Evolutionary conservation across 2,329 filamentous ascomycete species (phyloP).

Genomic region (Trichoderma atrobrunneum): DNA sequence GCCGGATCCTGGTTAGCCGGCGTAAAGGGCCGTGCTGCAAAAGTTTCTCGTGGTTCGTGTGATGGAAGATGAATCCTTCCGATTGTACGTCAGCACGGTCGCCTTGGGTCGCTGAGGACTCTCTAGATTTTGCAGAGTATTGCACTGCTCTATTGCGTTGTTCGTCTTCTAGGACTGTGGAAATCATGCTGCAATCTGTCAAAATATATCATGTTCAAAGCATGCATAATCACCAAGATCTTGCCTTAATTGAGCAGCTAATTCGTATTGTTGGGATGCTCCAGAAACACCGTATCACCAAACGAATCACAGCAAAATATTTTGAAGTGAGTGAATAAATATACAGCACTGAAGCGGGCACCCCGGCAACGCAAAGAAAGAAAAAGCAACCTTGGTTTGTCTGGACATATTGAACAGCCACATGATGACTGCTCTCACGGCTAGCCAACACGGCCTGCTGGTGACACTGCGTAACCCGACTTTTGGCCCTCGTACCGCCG

Average conservation of each 20-base stretch:
- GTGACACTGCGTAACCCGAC: conserved; percentile 20
- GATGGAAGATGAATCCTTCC: background rate
- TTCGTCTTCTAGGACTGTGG: background rate
- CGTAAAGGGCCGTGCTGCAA: background rate
- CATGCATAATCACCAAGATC: background rate
- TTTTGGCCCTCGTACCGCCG: background rate
- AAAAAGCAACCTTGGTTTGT: background rate
- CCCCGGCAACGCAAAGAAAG: background rate
- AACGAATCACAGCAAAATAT: background rate
- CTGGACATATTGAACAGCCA: background rate
- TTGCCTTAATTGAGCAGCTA: background rate
- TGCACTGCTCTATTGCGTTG: background rate
- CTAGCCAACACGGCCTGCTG: conserved; percentile 20
- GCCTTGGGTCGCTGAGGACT: background rate
- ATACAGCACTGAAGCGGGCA: background rate
- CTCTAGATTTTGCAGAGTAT: background rate
- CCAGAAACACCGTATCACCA: background rate
- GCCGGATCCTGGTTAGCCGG: background rate
- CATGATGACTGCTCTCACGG: background rate
- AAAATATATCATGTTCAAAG: background rate
- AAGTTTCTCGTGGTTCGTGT: background rate
- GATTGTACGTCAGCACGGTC: background rate
- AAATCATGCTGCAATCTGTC: background rate
- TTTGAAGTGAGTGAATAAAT: background rate
- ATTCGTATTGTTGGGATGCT: background rate